These are phyloP conservation scores for Jasminum sambac DNA, from an alignment of 257 asterid genomes.

Conservation along the genomic window DNA sequence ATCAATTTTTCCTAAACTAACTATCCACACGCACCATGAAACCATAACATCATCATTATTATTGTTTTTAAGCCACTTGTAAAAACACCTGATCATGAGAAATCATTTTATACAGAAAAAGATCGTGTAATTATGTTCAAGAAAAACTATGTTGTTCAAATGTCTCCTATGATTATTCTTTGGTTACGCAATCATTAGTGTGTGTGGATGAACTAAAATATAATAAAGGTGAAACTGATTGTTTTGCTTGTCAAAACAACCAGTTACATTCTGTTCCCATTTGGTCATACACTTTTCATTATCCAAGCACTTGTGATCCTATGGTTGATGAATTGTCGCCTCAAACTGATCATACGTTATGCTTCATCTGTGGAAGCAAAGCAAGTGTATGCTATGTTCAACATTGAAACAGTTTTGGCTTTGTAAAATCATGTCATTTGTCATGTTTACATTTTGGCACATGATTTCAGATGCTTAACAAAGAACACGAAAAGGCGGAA, in stretches of 20 bases:
- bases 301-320: neutral
- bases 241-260: neutral
- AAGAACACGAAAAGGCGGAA: constrained; percentile 88
- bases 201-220: neutral
- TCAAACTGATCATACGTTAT: neutral
- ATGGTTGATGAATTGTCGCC: neutral
- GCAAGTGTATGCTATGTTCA: neutral
- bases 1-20: too few relatives aligned
- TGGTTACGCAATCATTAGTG: neutral
- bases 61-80: too few relatives aligned
- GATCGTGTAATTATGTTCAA: too few relatives aligned
- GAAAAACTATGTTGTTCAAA: neutral
- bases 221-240: neutral
- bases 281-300: neutral
- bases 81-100: too few relatives aligned
- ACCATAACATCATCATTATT: too few relatives aligned
- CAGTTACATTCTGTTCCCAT: neutral
- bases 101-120: too few relatives aligned
- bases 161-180: neutral
- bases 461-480: constrained; percentile 79
- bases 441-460: constrained; percentile 5
- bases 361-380: neutral
- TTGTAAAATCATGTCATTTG: neutral
- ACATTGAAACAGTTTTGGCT: neutral
- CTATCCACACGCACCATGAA: too few relatives aligned